Percentiles rank a stretch among this genome's conserved stretches.
Conservation (phyloP, 1,284 basidiomycete species). For the Trichosporon sp. region DNA sequence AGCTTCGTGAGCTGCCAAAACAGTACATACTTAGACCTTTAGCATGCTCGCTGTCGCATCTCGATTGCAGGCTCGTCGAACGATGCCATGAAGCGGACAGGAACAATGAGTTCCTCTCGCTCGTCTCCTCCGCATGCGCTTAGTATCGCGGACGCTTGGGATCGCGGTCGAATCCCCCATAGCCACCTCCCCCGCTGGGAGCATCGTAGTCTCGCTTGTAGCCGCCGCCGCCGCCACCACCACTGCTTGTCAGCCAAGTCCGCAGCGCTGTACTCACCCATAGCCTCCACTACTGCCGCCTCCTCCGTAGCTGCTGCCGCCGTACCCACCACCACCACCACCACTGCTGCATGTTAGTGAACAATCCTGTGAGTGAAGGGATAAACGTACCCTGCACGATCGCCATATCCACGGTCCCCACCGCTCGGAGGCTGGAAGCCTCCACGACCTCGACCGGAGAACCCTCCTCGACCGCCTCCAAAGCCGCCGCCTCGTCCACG, state of each 20-base stretch:
- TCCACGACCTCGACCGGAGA: constrained; percentile 27
- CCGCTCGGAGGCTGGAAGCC: constrained; percentile 21
- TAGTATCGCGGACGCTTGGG: constrained; percentile 71
- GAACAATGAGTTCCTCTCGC: neutral
- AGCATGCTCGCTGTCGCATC: neutral
- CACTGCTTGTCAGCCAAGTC: neutral
- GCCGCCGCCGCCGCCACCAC: constrained; percentile 21
- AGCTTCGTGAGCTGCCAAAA: neutral
- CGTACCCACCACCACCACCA: constrained; percentile 16
- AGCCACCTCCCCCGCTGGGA: constrained; percentile 52
- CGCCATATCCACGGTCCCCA: constrained; percentile 18
- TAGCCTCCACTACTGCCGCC: constrained; percentile 27
- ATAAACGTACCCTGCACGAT: constrained; percentile 1
- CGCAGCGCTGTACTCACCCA: constrained; percentile 14
- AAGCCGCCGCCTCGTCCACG: constrained; percentile 21
- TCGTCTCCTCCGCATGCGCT: neutral
- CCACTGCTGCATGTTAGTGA: neutral
- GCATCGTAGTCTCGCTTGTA: constrained; percentile 40
- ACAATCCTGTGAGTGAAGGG: too few species aligned
- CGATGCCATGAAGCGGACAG: neutral
- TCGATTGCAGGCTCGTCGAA: neutral
- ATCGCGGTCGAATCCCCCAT: constrained; percentile 71
- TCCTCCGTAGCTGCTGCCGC: constrained; percentile 25
- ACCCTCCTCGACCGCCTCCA: constrained; percentile 25
- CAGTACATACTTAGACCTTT: neutral